Base-by-base conservation (phyloP, 371 early-diverging fungal genomes). In the Rhizopus arrhizus region DNA sequence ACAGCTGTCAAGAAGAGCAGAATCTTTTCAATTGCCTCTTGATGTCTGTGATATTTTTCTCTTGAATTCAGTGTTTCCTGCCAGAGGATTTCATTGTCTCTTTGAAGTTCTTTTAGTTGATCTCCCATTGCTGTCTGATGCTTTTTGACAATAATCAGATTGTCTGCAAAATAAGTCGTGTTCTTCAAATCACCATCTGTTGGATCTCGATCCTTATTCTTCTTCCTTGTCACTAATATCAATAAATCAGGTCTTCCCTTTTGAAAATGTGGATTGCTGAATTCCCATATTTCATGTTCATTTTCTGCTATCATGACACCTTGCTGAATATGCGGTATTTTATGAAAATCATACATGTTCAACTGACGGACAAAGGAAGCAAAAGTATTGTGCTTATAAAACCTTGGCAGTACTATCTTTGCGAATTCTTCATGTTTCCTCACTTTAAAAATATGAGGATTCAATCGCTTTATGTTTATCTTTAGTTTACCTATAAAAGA, bases 361-460 rank as follows among this genome's bases (percentile, higher is more conserved):
- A 97, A 81, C 71, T 97, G 97, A 5, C 97, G 84, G 5, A 97
- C 95, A 86, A 97, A 97, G 12, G 90, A 90, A 34, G 91, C 88
- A 72, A 95, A 91, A 59, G 96, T 96, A 69, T 87, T 90, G 80
- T 96, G 96, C 73, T 96, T 96, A 71, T 95, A 97, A 58, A 86
- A 89, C 34, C 85, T 84, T 41, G 94, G 92, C 53, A 96, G 73
- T 6, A 96, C 89, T 36, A 81, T 84, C 58, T 89, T 87, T 12
- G 94, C 88, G 83, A 96, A 94, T 15, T 88, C 89, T 58, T 89
- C 90, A 62, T 84, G 88, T 22, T 76, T 70, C 36, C 77, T 66
- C 5, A 92, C 91, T 80, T 11, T 38, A 11, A 4, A 72, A 42
- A 63, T 5, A 32, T 22, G 22, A 22, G 22, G 22, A 22, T 22